Base-by-base conservation (phyloP, 2,329 filamentous ascomycete genomes). In the Xylaria sp. region DNA sequence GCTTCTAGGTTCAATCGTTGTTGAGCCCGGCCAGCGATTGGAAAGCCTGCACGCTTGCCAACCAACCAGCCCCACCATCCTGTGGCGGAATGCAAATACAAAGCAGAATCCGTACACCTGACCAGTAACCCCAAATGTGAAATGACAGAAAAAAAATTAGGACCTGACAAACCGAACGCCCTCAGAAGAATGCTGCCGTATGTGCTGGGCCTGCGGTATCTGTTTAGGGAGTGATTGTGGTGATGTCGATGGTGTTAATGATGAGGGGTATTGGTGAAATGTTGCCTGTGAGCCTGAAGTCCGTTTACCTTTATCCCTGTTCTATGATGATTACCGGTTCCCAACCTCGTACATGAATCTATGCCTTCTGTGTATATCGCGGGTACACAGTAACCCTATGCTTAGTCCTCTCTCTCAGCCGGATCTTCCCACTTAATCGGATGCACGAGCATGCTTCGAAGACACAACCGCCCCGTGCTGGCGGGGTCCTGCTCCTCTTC, bases 391-490 rank as follows among this genome's bases (percentile, higher is more conserved):
- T 47, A 67, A 63, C 69, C 67, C 45, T 60, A 63, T 45, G 7
- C 37, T 60, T 33, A 65, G 7, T 58, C 46, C 12, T 70, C 71
- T 61, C 71, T 71, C 69, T 84, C 82, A n/a, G 73, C 74, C 21
- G 82, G 83, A 66, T 82, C 79, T 73, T 87, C 84, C 74, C 79
- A 83, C 79, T 96, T 96, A 70, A 95, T 87, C 0, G 92, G 92
- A 81, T 96, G 92, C 68, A 95, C 77, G 68, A 95, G 78, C 85
- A 94, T 91, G 66, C 88, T 91, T 50, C 90, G 87, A 71, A 95
- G 78, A 77, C 92, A 96, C 83, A 95, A 87, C 52, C 92, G 83
- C 21, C 90, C 91, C 8, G 78, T 82, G 67, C 78, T 78, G 15
- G 72, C 72, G 5, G 75, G 68, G 37, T 73, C 69, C 66, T 79